Conservation (phyloP, 2,329 filamentous ascomycete genomes). For the Eurotiales sp. region DNA sequence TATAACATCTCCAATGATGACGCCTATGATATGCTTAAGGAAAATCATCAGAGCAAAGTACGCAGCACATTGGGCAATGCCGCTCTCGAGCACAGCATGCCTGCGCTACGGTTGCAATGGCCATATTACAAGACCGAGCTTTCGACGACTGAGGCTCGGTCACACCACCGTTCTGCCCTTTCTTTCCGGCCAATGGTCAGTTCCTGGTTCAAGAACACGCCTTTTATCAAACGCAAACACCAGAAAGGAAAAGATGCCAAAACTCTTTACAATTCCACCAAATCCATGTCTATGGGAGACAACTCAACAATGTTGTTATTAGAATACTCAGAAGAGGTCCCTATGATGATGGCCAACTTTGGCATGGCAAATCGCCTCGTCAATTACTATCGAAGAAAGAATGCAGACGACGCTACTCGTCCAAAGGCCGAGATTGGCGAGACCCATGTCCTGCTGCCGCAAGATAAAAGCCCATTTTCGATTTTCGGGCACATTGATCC, state of each 20-base stretch:
- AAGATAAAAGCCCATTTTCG: slow-evolving; percentile 93
- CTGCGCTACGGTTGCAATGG: slow-evolving; percentile 85
- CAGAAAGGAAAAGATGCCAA: slow-evolving; percentile 74
- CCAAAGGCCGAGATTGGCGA: slow-evolving; percentile 85
- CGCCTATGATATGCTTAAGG: slow-evolving; percentile 91
- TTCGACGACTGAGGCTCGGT: slow-evolving; percentile 65
- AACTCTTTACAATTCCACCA: slow-evolving; percentile 73
- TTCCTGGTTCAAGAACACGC: slow-evolving; percentile 70
- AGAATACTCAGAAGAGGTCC: slow-evolving; percentile 93
- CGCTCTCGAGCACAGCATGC: slow-evolving; percentile 90
- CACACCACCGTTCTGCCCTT: slow-evolving; percentile 79
- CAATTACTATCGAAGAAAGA: slow-evolving; percentile 91
- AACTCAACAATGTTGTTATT: slow-evolving; percentile 84
- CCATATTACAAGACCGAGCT: slow-evolving; percentile 93
- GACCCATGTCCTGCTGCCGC: slow-evolving; percentile 78
- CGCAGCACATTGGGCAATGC: slow-evolving; percentile 87
- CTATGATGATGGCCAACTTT: slow-evolving; percentile 88
- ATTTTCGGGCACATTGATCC: slow-evolving; percentile 91
- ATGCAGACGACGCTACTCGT: slow-evolving; percentile 69
- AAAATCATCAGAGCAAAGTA: slow-evolving; percentile 95
- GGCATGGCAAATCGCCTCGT: slow-evolving; percentile 95
- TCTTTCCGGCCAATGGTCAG: slow-evolving; percentile 67
- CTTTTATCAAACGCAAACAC: slow-evolving; percentile 72
- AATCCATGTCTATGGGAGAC: slow-evolving; percentile 80
- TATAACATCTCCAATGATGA: slow-evolving; percentile 98